Evolutionary conservation across 768 basidiomycete species (phyloP).

Genomic region (Amanita brunnescens): DNA sequence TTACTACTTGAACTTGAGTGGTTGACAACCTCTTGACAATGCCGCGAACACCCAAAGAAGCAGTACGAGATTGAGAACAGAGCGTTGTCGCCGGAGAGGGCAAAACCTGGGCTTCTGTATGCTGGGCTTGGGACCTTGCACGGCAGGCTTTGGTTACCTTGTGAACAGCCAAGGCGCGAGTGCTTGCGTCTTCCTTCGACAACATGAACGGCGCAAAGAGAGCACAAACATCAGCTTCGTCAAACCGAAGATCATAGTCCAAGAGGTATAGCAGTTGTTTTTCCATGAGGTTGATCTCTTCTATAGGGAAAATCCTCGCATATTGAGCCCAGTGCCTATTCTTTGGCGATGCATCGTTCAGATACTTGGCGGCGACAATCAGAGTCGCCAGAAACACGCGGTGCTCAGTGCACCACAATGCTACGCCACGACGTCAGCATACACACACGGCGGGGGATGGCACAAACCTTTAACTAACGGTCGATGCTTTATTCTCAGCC

Average conservation of each 20-base stretch:
- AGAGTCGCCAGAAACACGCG: slow-evolving; percentile 93
- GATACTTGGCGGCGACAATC: slow-evolving; percentile 93
- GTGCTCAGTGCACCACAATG: slow-evolving; percentile 85
- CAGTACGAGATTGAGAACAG: slow-evolving; percentile 19
- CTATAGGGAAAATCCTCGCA: slow-evolving; percentile 62
- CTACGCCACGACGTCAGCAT: slow-evolving; percentile 26
- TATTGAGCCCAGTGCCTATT: slow-evolving; percentile 90
- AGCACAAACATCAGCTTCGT: slow-evolving; percentile 68
- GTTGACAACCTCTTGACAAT: slow-evolving; percentile 51
- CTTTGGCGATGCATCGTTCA: slow-evolving; percentile 94
- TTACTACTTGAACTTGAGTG: slow-evolving; percentile 30
- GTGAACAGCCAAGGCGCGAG: slow-evolving; percentile 44
- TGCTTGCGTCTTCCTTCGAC: slow-evolving; percentile 27
- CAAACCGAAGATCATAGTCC: slow-evolving; percentile 87
- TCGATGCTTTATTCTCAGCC: slow-evolving; percentile 76
- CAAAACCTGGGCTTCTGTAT: slow-evolving; percentile 23
- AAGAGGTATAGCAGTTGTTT: slow-evolving; percentile 88
- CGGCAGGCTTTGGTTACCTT: slow-evolving; percentile 46
- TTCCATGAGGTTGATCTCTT: slow-evolving; percentile 94
- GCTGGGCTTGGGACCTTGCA: slow-evolving; percentile 35
- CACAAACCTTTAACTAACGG: slow-evolving; percentile 73
- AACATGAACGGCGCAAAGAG: slow-evolving; percentile 66
- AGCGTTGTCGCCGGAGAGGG: slow-evolving; percentile 19
- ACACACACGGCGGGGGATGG: background rate
- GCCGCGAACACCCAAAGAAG: slow-evolving; percentile 49